Evolutionary conservation across 345 rosid species (phyloP), one percentile per base, ranked within the genome.

Genomic region (Aquilaria yunnanensis): DNA sequence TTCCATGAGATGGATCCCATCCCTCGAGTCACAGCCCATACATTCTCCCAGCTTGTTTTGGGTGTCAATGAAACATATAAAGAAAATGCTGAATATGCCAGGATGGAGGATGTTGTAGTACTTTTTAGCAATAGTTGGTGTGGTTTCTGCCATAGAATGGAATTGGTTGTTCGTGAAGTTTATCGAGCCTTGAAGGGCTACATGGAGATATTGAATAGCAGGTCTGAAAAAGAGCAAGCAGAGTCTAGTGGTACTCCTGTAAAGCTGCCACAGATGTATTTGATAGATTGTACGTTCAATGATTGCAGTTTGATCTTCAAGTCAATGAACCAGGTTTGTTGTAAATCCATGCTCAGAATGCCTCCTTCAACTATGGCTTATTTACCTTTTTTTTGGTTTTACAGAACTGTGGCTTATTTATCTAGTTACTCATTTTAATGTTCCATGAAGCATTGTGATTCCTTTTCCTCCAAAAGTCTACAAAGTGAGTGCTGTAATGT

Each of bases 91-190:
- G 60, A 71, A 5, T 59, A 65, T 67, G 78, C 80, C 31, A 65
- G 77, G 81, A 79, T 77, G 68, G 79, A 80, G 76, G 97, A 93
- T 82, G 88, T 90, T 70, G 70, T 93, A 69, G 97, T 93, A 63
- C 92, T 90, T 54, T 93, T 93, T 72, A 86, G 87, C 78, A 85
- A 73, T 67, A 77, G 69, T 9, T 90, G 96, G 97, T 90, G 97
- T 75, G 98, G 92, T 30, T 90, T 93, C 78, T 93, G 98, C 73
- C 96, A 84, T 79, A 83, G 96, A 83, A 90, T 86, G 96, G 97
- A 84, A 68, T 82, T 88, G 69, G 85, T 82, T 74, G 84, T 90
- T 65, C 84, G 92, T 68, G 98, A 90, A 78, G 90, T 85, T 32
- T 77, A 80, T 75, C 80, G 84, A 60, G 83, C 94, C 47, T 62